A percentile compares a stretch with the other conserved stretches of the same genome.
Conservation (phyloP, 768 basidiomycete species). For the Termitomyces sp. region DNA sequence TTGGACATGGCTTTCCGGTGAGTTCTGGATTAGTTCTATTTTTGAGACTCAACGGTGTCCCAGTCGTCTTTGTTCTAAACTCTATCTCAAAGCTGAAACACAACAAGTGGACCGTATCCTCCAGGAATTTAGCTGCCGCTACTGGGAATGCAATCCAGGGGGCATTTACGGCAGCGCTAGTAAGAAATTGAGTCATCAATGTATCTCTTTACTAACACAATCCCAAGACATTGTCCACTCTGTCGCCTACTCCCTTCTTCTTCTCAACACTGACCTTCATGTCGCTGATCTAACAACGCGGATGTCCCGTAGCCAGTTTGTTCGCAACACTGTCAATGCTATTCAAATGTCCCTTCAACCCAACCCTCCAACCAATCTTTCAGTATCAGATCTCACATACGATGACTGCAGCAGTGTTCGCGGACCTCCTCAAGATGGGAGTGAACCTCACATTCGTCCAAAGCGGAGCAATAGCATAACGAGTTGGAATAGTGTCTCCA, state of each 20-base stretch:
- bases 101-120: constrained; percentile 98
- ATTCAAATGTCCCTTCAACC: constrained; percentile 77
- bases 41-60: not conserved
- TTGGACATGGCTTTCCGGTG: constrained; percentile 90
- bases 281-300: constrained; percentile 83
- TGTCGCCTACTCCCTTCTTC: constrained; percentile 84
- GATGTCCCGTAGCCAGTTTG: constrained; percentile 92
- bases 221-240: constrained; percentile 86
- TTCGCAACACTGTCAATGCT: constrained; percentile 84
- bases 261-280: constrained; percentile 96
- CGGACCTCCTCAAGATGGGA: constrained; percentile 51
- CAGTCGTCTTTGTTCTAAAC: constrained; percentile 85
- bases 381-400: constrained; percentile 56
- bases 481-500: constrained; percentile 78
- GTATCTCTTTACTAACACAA: constrained; percentile 4
- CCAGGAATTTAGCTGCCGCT: constrained; percentile 84
- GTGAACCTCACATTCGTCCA: constrained; percentile 47
- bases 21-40: constrained; percentile 8
- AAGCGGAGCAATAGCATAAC: constrained; percentile 82
- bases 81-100: constrained; percentile 93
- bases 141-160: constrained; percentile 86
- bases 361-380: constrained; percentile 37
- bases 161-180: constrained; percentile 81
- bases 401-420: constrained; percentile 64
- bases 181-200: constrained; percentile 34